Evolutionary conservation across 2,329 filamentous ascomycete species (phyloP), one percentile per base, ranked within the genome.

Genomic region (Sporothrix pallida): DNA sequence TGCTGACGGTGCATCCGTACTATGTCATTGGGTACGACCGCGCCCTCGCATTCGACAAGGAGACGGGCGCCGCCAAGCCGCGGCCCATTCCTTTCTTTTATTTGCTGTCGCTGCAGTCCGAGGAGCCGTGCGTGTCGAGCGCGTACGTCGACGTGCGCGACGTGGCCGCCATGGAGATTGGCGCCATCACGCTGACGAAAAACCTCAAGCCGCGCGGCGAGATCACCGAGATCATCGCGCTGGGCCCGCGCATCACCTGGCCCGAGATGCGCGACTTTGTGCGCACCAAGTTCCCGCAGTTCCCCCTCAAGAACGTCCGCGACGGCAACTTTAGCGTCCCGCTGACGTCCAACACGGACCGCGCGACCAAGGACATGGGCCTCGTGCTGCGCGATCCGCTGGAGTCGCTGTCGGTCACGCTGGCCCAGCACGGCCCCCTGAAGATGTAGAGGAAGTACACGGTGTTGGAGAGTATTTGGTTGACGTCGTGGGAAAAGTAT

Each of bases 131-230:
- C 5, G 44, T 71, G 42, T 70, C 74, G 37, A 31, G 48, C 12
- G 71, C 70, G 44, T 73, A 72, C 37, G 62, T 75, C 42, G 75
- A 76, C 52, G 74, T 75, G 31, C 70, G 72, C 17, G 75, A 76
- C 44, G 65, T 75, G 12, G 73, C 70, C 5, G 23, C 50, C 20
- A 54, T 69, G 9, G 54, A 74, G 17, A 1, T 75, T 42, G 20
- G 60, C 69, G 15, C 67, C 31, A 20, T 72, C 5, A 54, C 58
- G 5, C 48, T 46, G 42, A 15, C 13, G 10, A 71, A 58, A 4
- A 44, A 52, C 6, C 15, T 71, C 26, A 44, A 62, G 37, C 70
- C 70, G 17, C 26, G 37, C 17, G 70, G 70, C 23, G 9, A 48
- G 15, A 58, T 71, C 37, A 71, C 70, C 15, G 70, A 71, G 54